A percentile compares a stretch with the other conserved stretches of the same genome.
phyloP scores from a whole-genome alignment of 768 basidiomycete species.

The Auriscalpium vulgare region DNA sequence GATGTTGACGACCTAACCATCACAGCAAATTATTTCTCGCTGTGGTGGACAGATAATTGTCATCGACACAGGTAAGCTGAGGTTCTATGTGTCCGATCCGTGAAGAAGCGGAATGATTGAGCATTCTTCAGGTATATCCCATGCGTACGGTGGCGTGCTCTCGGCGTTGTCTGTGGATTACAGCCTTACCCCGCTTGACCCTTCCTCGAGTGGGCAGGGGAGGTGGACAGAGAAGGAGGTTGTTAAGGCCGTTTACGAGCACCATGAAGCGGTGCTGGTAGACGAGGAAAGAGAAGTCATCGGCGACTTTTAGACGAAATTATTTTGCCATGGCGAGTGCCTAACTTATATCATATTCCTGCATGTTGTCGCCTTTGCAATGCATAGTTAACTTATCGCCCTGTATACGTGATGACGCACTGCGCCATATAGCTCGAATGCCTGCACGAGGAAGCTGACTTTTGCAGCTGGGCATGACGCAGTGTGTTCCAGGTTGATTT shows the following conservation, averaged over 20 bases:
- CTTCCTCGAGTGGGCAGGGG: slow-evolving; percentile 22
- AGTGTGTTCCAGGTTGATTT: no score
- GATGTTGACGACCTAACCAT: background rate
- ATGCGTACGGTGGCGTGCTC: slow-evolving; percentile 89
- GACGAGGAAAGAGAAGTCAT: slow-evolving; percentile 23
- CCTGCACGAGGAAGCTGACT: no score
- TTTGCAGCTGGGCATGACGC: no score
- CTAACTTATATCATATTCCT: no score
- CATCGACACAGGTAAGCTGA: slow-evolving; percentile 75
- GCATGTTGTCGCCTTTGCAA: no score
- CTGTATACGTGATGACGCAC: no score
- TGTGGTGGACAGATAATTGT: slow-evolving; percentile 92
- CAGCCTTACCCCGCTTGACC: slow-evolving; percentile 55
- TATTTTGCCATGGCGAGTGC: no score
- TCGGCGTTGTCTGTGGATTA: slow-evolving; percentile 87
- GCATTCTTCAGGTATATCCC: slow-evolving; percentile 64
- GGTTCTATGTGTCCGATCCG: background rate
- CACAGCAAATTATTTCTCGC: slow-evolving; percentile 68
- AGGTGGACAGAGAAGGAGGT: slow-evolving; percentile 57
- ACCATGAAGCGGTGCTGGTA: slow-evolving; percentile 43
- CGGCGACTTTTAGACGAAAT: background rate
- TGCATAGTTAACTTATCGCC: no score
- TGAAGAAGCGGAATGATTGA: slow-evolving; percentile 4
- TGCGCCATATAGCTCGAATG: no score
- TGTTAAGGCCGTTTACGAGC: slow-evolving; percentile 56